Base-by-base conservation (phyloP, 2,329 filamentous ascomycete genomes). In the Colletotrichum eremochloae region DNA sequence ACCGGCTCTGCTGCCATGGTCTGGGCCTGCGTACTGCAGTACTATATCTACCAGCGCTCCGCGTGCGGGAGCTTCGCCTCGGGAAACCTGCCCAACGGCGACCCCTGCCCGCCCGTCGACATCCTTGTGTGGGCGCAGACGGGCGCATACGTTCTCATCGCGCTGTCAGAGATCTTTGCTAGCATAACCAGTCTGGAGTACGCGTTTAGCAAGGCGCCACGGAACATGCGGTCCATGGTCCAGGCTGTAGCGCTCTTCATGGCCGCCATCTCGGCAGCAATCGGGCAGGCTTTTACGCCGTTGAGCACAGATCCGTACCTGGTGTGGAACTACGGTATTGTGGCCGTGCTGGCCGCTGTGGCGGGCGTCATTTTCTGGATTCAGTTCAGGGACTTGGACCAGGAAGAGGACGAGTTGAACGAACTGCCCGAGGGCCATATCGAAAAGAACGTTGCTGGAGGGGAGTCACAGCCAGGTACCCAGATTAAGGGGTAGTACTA, bases 191-290 rank as follows among this genome's bases (percentile, higher is more conserved):
- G 87, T 15, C 86, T 94, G 20, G 92, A 95, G 81, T 94, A 93
- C 75, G 92, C 93, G 31, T 94, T 90, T 82, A 92, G 91, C 77
- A 94, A 94, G 80, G 92, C 92, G 0, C 93, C 93, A 11, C 87
- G 87, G 78, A 94, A 93, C 82, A 95, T 95, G 92, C 87, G 92
- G 7, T 92, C 90, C 36, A 86, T 94, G 67, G 90, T 95, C n/a
- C 86, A 87, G 76, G 88, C 89, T 12, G 85, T 94, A 66, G 89
- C 89, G 61, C 87, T 93, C 63, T 92, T 94, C 82, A 92, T 89
- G 83, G 90, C 87, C 48, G 91, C 92, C 60, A 88, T 94, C 77
- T 89, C 90, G 8, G 85, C 90, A 52, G 92, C 92, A 50, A 83
- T 94, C 33, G 90, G 90, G 0, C 91, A 94, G 81, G 92, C 83